phyloP scores from a whole-genome alignment of 139 green algal genomes.

The Yamagishiella unicocca region DNA sequence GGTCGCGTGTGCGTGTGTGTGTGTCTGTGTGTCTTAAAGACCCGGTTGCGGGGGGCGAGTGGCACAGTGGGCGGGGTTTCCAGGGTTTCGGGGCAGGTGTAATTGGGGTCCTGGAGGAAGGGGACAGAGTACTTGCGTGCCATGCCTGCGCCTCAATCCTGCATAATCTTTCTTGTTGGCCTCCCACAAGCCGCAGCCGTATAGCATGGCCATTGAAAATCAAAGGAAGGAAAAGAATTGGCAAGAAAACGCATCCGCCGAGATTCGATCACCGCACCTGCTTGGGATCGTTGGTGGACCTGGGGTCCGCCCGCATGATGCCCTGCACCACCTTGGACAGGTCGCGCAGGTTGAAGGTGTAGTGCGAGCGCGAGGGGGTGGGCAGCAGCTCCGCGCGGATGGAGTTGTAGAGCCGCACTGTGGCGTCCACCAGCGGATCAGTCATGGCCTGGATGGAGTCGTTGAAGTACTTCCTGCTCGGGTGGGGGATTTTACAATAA shows the following conservation, averaged over 20 bases:
- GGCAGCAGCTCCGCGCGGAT: constrained; percentile 79
- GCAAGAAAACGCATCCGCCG: not conserved
- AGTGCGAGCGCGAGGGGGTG: constrained; percentile 81
- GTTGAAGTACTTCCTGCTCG: constrained; percentile 66
- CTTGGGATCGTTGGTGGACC: constrained; percentile 42
- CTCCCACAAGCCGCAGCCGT: too few species aligned
- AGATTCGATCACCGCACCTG: constrained; percentile 45
- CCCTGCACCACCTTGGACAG: constrained; percentile 82
- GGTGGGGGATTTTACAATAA: too few species aligned
- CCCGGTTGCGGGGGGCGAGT: too few species aligned
- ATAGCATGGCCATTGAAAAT: too few species aligned
- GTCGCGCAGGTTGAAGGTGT: constrained; percentile 89
- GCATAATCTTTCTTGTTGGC: too few species aligned
- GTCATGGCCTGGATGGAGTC: constrained; percentile 58
- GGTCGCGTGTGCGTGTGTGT: not conserved
- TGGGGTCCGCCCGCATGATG: constrained; percentile 76
- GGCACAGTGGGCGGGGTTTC: too few species aligned
- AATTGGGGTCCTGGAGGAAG: too few species aligned
- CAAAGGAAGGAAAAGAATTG: not conserved
- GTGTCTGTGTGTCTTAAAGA: too few species aligned
- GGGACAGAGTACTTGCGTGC: too few species aligned
- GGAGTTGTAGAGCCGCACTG: constrained; percentile 77
- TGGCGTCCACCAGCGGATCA: constrained; percentile 61
- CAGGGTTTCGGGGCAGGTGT: too few species aligned
- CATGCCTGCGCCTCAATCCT: too few species aligned